Conservation (phyloP, 495 filamentous ascomycete genomes). For the Penicillium silybi region DNA sequence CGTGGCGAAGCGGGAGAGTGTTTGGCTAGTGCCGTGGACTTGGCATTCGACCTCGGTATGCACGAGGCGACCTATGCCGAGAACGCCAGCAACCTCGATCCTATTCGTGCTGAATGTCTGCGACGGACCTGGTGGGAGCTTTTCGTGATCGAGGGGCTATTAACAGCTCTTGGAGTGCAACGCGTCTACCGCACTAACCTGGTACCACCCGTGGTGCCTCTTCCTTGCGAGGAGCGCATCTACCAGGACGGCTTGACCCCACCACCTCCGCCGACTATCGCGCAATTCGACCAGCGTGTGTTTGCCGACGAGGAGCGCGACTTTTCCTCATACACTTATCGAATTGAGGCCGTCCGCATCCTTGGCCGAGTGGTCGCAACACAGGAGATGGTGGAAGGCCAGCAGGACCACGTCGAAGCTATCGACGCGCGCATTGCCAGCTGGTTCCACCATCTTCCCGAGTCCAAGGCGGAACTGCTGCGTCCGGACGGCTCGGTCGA, state of each 20-base stretch:
- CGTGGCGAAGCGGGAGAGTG: constrained; percentile 62
- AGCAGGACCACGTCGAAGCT: constrained; percentile 46
- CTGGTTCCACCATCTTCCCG: constrained; percentile 77
- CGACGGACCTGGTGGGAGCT: constrained; percentile 91
- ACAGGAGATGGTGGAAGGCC: constrained; percentile 35
- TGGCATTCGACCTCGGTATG: constrained; percentile 73
- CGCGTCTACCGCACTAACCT: constrained; percentile 29
- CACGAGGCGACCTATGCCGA: constrained; percentile 54
- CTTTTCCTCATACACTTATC: constrained; percentile 46
- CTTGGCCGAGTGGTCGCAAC: constrained; percentile 66
- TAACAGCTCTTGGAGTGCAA: constrained; percentile 46
- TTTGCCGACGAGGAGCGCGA: constrained; percentile 45
- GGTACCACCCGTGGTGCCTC: constrained; percentile 35
- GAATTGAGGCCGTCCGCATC: constrained; percentile 63
- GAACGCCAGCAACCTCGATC: constrained; percentile 43
- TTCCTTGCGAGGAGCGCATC: constrained; percentile 47
- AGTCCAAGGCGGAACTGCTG: constrained; percentile 67
- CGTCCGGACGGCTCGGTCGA: constrained; percentile 65
- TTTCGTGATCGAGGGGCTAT: constrained; percentile 66
- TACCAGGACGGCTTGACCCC: constrained; percentile 40
- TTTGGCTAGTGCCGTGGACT: constrained; percentile 59
- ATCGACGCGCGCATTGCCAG: constrained; percentile 75
- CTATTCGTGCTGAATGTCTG: constrained; percentile 68
- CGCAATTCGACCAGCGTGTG: constrained; percentile 42
- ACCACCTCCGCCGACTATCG: constrained; percentile 36